Evolutionary conservation across 805 yeast genomes (phyloP).

Genomic region (Ascoidea rubescens): DNA sequence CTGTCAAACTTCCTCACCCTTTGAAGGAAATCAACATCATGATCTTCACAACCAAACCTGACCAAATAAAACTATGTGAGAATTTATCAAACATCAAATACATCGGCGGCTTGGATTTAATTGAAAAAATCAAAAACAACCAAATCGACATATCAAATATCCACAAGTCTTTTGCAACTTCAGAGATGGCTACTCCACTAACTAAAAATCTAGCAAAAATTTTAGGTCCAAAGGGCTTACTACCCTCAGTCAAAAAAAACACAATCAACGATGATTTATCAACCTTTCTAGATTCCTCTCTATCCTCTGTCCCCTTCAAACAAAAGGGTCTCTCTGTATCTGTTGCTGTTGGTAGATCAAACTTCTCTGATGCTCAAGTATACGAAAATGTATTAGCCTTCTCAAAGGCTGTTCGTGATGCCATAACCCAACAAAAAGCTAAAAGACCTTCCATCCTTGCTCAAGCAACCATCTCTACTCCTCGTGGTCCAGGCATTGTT

Average conservation of each 20-base stretch:
- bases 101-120: constrained; percentile 62
- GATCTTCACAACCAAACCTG: constrained; percentile 51
- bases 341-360: constrained; percentile 64
- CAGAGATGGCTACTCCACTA: constrained; percentile 57
- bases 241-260: constrained; percentile 80
- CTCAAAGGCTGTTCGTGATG: constrained; percentile 42
- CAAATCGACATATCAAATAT: constrained; percentile 33
- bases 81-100: constrained; percentile 40
- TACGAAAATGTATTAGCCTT: constrained; percentile 58
- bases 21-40: constrained; percentile 50
- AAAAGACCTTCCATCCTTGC: constrained; percentile 63
- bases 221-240: constrained; percentile 79
- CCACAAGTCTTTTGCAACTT: constrained; percentile 75
- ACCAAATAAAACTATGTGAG: constrained; percentile 36
- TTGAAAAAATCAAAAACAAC: constrained; percentile 44
- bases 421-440: constrained; percentile 39
- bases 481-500: constrained; percentile 71
- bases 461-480: constrained; percentile 49
- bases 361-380: constrained; percentile 65
- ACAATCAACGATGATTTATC: constrained; percentile 64
- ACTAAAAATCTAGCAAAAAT: constrained; percentile 54
- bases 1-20: constrained; percentile 59
- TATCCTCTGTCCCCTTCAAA: constrained; percentile 67
- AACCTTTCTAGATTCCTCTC: constrained; percentile 34
- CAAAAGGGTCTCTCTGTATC: constrained; percentile 50